phyloP scores from a whole-genome alignment of 2,329 filamentous ascomycete genomes.

The Sclerotiophoma versabilis region DNA sequence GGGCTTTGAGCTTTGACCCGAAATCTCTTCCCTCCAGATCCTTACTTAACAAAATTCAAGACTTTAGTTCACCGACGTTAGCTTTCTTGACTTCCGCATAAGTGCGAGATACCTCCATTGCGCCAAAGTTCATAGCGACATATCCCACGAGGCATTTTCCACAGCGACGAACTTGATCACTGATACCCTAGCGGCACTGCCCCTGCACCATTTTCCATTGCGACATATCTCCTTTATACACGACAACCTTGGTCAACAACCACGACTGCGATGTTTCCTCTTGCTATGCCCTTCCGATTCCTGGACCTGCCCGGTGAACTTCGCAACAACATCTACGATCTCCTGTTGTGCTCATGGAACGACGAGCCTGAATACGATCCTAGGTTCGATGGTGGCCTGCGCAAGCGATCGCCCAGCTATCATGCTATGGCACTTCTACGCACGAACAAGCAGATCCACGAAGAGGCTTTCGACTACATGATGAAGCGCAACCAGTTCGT shows the following conservation, averaged over 20 bases:
- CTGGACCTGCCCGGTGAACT: constrained; percentile 37
- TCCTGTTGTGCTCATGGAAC: constrained; percentile 37
- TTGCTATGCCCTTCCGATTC: constrained; percentile 31
- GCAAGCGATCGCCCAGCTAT: constrained; percentile 29
- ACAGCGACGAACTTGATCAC: constrained; percentile 1
- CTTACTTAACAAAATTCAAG: constrained; percentile 15
- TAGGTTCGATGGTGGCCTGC: constrained; percentile 22
- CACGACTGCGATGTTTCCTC: constrained; percentile 19
- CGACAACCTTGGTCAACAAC: background rate
- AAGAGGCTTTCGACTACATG: constrained; percentile 38
- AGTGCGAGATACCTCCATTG: constrained; percentile 28
- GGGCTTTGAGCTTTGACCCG: constrained; percentile 21
- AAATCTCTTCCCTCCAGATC: constrained; percentile 24
- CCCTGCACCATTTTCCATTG: constrained; percentile 6
- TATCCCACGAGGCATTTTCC: too few relatives aligned
- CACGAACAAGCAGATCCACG: constrained; percentile 37
- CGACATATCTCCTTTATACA: constrained; percentile 2
- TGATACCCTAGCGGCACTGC: constrained; percentile 19
- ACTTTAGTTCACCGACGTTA: constrained; percentile 16
- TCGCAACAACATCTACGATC: constrained; percentile 35
- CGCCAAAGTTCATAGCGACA: constrained; percentile 26
- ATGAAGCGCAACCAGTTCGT: constrained; percentile 39
- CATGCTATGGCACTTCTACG: constrained; percentile 31
- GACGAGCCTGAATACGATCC: constrained; percentile 27
- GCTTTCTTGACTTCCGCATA: constrained; percentile 28